Base-by-base conservation (phyloP, 805 yeast genomes). In the Diddensiella santjacobensis region DNA sequence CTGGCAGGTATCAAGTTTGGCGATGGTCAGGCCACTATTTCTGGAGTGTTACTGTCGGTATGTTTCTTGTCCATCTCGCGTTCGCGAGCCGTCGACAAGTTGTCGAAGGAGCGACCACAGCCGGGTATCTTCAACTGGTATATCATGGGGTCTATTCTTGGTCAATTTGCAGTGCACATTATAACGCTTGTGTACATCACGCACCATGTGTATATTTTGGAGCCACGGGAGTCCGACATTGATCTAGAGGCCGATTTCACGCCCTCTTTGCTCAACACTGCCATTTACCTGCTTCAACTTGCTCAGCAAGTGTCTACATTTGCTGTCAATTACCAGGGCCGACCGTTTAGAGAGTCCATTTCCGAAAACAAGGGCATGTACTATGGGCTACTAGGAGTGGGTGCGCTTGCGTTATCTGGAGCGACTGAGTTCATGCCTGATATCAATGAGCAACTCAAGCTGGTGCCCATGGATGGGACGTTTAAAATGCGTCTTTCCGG, bases 1-100 rank as follows among this genome's bases (percentile, higher is more conserved):
- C 75, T 93, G 60, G 97, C 98, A 11, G 99, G 99, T 70, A 95
- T 93, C 62, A 93, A 93, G 70, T 88, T 91, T 67, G 97, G 99
- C 60, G 99, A 93, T 69, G 95, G 88, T 26, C 99, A 93, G 73
- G 88, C 95, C n/a, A 91, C 98, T 17, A 84, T 86, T 45, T 87
- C 96, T n/a, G 99, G 99, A 52, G 66, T 93, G 55, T 75, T 93
- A 60, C 75, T 93, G 65, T 83, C 95, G 50, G 93, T 89, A 53
- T 93, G 99, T 74, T 93, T 93, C 80, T 76, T 89, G 67, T 87
- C 96, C 44, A 88, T 93, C 61, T 90, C 97, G 17, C 84, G 96
- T 63, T 96, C 97, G 63, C 84, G 83, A 60, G 91, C 98, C 26
- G 71, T 90, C 47, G 86, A 91, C 54, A 85, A 88, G 67, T 75